Base-by-base conservation (phyloP, 331 rosid genomes). In the Dryas integrifolia region DNA sequence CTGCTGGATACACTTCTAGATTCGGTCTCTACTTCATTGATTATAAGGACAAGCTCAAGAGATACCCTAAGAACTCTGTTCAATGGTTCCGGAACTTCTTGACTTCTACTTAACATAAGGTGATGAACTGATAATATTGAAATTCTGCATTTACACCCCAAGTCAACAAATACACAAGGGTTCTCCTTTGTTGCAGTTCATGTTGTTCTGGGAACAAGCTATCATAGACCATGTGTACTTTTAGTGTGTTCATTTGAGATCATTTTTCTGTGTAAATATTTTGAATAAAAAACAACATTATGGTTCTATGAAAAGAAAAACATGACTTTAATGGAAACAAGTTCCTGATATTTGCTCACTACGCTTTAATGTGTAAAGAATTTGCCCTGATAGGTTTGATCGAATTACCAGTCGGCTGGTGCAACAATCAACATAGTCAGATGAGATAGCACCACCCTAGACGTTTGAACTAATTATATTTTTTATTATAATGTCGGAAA, bases 41-140 rank as follows among this genome's bases (percentile, higher is more conserved):
- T 73, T 95, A 85, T 60, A 85, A 60, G 5, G 86, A 91, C 85
- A 89, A 86, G 58, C 90, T 79, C 64, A 95, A 89, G 90, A 91
- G 98, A 85, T 91, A 91, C 76, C 97, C 98, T 2, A 95, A 95
- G 80, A 78, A 89, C 72, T 95, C 97, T 4, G 96, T 87, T 1
- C 71, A 83, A 67, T 95, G 98, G 98, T 91, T 95, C 86, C 86
- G 82, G 81, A 88, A 80, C 49, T 86, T 94, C 86, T 79, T 91
- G 84, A 83, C 82, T 69, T 73, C 96, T 69, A 45, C 69, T 43
- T 55, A 81, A 65, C 35, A 77, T 16, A 48, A 50, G 55, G 44
- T 44, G 24, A 15, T 26, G 46, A 70, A 5, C 6, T 48, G 45
- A 30, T 4, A 38, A 21, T n/a, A 45, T 26, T 13, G 38, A 39